Conservation (phyloP, 345 rosid genomes). For the Draba incana region DNA sequence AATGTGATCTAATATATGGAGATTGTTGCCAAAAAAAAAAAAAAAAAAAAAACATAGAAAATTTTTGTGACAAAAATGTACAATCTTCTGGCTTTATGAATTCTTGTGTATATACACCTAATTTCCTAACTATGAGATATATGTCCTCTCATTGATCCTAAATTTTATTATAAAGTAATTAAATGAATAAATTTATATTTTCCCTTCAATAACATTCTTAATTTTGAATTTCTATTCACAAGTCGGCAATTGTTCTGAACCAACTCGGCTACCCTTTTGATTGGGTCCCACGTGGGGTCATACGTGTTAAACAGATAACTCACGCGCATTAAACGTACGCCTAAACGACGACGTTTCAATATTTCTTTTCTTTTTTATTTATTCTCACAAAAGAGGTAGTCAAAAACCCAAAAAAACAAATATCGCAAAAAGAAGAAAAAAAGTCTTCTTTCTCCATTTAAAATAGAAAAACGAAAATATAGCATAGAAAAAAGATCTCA, state of each 20-base stretch:
- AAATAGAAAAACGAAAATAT: slow-evolving; percentile 34
- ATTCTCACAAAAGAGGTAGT: not conserved
- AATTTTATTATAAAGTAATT: too few relatives aligned
- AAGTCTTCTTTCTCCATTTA: not conserved
- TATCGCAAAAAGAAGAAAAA: slow-evolving; percentile 12
- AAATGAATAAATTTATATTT: too few relatives aligned
- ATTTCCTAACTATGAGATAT: too few relatives aligned
- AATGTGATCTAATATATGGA: too few relatives aligned
- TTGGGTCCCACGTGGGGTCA: slow-evolving; percentile 33
- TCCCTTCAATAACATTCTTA: too few relatives aligned
- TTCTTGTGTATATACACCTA: too few relatives aligned
- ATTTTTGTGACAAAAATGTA: too few relatives aligned
- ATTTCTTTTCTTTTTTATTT: not conserved
- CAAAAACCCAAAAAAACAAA: not conserved
- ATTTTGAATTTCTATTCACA: not conserved
- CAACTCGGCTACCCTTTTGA: slow-evolving; percentile 8
- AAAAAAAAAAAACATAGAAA: too few relatives aligned
- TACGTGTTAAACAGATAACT: slow-evolving; percentile 37
- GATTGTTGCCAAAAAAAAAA: too few relatives aligned
- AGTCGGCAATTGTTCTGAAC: slow-evolving; percentile 38
- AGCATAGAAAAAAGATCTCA: slow-evolving; percentile 21
- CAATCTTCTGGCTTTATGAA: too few relatives aligned
- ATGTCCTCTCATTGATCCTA: too few relatives aligned
- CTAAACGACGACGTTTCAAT: slow-evolving; percentile 31
- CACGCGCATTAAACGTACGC: slow-evolving; percentile 34